Base-by-base conservation (phyloP, 2,329 filamentous ascomycete species). In the Trichophyton rubrum region DNA sequence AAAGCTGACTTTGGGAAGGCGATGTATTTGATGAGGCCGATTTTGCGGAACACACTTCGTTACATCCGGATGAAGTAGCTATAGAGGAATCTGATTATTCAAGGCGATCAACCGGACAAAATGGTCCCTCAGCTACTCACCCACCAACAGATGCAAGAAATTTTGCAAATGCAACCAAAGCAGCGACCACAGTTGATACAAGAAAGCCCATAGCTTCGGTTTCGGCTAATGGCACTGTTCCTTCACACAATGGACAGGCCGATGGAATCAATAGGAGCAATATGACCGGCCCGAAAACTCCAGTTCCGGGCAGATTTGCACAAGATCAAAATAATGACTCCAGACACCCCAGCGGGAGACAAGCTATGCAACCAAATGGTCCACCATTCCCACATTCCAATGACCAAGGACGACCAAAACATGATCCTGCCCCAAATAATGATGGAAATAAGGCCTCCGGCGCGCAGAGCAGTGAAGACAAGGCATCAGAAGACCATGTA, bases 1-100 rank as follows among this genome's bases (percentile, higher is more conserved):
- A 35, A 61, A 27, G 45, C 59, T 22, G 62, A 60, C 38, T 57
- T 30, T 30, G 13, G 47, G 24, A 62, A 74, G 76, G 76, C 70
- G 74, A 80, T 79, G 83, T 89, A 62, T 86, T 90, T 69, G 87
- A 90, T 67, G 86, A 89, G 72, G 85, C 82, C 58, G 88, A 90
- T 70, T 90, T 91, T 68, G 84, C 82, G 56, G 85, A 87, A 6
- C 75, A 80, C 8, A 80, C 88, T 64, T 82, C 86, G 30, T 85
- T 81, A 20, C 85, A 90, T 67, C 87, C 88, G 3, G 88, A 93
- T 70, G 89, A 92, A 69, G 79, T 92, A n/a, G 74, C 81, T 33
- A 72, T 91, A 56, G 78, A 75, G 9, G 65, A 69, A 68, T 41
- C 68, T 67, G 15, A 66, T 65, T 1, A 66, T 68, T 20, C 68